Conservation (phyloP, 2,329 filamentous ascomycete species). For the Thelonectria blattea region DNA sequence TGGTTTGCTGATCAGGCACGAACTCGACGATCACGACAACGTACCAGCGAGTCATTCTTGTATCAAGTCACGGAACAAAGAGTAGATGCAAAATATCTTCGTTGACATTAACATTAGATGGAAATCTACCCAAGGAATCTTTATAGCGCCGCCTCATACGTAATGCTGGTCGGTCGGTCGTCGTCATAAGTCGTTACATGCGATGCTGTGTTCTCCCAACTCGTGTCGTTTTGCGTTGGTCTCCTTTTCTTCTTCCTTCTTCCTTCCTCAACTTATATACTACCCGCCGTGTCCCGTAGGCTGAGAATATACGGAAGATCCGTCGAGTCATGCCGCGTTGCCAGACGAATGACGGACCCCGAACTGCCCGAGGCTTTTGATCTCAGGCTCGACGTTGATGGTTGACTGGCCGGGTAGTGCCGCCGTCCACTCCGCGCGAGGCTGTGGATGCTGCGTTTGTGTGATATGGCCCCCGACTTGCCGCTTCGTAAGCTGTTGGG, state of each 20-base stretch:
- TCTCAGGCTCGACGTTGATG: slow-evolving; percentile 49
- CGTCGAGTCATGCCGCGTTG: slow-evolving; percentile 44
- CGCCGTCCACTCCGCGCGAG: slow-evolving; percentile 50
- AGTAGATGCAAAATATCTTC: neutral
- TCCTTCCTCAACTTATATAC: slow-evolving; percentile 20
- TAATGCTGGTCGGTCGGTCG: slow-evolving; percentile 5
- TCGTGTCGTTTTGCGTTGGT: neutral
- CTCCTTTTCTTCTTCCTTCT: neutral
- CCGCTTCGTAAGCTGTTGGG: slow-evolving; percentile 59
- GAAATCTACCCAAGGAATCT: slow-evolving; percentile 22
- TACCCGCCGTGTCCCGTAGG: slow-evolving; percentile 41
- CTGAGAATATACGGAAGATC: slow-evolving; percentile 48
- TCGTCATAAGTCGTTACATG: slow-evolving; percentile 30
- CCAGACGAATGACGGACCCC: slow-evolving; percentile 56
- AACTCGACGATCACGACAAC: neutral
- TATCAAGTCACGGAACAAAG: neutral
- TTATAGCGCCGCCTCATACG: slow-evolving; percentile 6
- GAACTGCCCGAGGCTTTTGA: slow-evolving; percentile 46
- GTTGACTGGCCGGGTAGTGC: slow-evolving; percentile 47
- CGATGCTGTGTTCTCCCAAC: slow-evolving; percentile 10
- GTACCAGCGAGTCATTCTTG: neutral
- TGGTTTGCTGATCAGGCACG: neutral
- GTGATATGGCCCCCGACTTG: slow-evolving; percentile 45
- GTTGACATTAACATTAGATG: slow-evolving; percentile 31
- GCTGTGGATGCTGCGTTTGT: slow-evolving; percentile 46